Base-by-base conservation (phyloP, 257 asterid genomes). In the Oldenlandia corymbosa region DNA sequence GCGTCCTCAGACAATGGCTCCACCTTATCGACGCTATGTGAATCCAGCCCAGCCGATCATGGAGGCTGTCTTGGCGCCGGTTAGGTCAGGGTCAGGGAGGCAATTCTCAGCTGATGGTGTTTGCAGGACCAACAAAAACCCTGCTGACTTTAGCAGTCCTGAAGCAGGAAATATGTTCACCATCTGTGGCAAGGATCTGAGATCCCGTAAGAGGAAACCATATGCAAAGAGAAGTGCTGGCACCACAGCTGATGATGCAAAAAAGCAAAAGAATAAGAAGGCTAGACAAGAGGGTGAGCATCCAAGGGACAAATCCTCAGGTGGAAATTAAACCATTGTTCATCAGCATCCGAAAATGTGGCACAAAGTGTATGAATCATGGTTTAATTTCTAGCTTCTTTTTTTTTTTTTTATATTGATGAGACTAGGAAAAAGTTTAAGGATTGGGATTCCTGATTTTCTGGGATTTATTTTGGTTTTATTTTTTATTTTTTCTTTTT, bases 61-160 rank as follows among this genome's bases (percentile, higher is more conserved):
- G 71, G 74, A 68, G 12, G 48, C 66, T 7, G 20, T 2, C 2
- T 52, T 26, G 21, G 5, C 49, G 17, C 28, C 26, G n/a, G 57
- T 21, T 58, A 12, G 34, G 60, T 37, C 34, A 36, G 30, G 56
- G 50, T 57, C 72, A 7, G 11, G 37, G 27, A 73, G 32, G 18
- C 32, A 8, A 16, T 21, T 43, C 39, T 30, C 56, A 5, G 34
- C 37, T 16, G 67, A 66, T 5, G 64, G 57, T 42, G 18, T 39
- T 7, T 51, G 81, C 24, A 28, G 45, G 18, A 75, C 74, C 23
- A 88, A 91, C 63, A 68, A 69, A 45, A 91, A 86, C 72, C 98
- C 98, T 11, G 88, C 84, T 45, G 96, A 92, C 21, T 81, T 90
- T 64, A 78, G 79, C 72, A 4, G 68, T n/a, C 87, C 82, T 10